Evolutionary conservation across 2,329 filamentous ascomycete genomes (phyloP).

Genomic region (Neonectria punicea): DNA sequence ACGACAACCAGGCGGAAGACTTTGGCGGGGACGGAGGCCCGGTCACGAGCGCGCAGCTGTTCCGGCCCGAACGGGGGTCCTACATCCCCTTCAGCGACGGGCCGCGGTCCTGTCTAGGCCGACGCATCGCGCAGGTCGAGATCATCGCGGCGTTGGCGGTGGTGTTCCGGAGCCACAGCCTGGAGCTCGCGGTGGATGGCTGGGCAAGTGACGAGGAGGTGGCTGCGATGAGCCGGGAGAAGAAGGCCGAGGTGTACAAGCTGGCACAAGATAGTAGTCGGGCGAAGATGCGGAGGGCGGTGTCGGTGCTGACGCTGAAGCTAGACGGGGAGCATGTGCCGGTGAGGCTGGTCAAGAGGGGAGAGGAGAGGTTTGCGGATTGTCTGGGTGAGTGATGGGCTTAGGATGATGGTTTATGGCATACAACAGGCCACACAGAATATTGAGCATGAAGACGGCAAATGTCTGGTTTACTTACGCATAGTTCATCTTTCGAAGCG

Average conservation of each 20-base stretch:
- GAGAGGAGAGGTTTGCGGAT: constrained; percentile 73
- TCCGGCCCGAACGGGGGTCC: constrained; percentile 65
- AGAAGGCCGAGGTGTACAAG: constrained; percentile 66
- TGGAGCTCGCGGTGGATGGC: constrained; percentile 76
- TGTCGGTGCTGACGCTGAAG: constrained; percentile 77
- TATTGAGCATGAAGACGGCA: not conserved
- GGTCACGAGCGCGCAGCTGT: constrained; percentile 71
- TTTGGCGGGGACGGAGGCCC: constrained; percentile 68
- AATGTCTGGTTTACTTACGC: not conserved
- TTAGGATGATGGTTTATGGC: not conserved
- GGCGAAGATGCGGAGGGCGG: constrained; percentile 63
- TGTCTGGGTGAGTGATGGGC: constrained; percentile 44
- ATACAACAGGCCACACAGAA: not conserved
- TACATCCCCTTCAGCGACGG: constrained; percentile 70
- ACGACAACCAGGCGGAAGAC: constrained; percentile 55
- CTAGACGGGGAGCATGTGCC: constrained; percentile 72
- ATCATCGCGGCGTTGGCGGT: constrained; percentile 65
- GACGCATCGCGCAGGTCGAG: constrained; percentile 69
- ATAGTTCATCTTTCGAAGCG: not conserved
- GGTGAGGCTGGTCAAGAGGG: constrained; percentile 74
- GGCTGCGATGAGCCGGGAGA: constrained; percentile 56
- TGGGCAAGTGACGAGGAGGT: constrained; percentile 66
- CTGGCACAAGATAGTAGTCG: constrained; percentile 68
- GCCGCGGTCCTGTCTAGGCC: constrained; percentile 65
- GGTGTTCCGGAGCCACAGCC: constrained; percentile 67